A percentile compares a stretch with the other conserved stretches of the same genome.
These are phyloP conservation scores for Pseudogymnoascus sp. DNA, from an alignment of 2,329 filamentous ascomycete genomes.

Conservation along the genomic window DNA sequence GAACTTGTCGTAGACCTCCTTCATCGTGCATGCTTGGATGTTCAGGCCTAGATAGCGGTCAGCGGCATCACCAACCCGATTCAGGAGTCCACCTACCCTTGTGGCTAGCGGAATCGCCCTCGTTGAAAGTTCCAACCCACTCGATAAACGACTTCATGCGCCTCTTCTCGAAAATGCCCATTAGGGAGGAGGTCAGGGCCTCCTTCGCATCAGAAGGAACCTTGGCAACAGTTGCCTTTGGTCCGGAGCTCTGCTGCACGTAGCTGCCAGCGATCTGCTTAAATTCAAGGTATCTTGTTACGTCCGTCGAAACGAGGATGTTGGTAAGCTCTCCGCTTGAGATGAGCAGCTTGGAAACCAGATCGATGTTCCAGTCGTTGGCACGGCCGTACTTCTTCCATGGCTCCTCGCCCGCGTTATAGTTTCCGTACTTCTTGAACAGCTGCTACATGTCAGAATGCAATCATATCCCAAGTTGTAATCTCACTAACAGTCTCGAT, in stretches of 20 bases:
- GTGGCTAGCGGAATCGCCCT: slow-evolving; percentile 74
- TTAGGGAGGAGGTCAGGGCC: slow-evolving; percentile 83
- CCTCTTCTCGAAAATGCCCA: slow-evolving; percentile 97
- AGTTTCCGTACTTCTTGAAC: slow-evolving; percentile 94
- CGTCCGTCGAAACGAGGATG: slow-evolving; percentile 93
- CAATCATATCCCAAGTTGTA: slow-evolving; percentile 12
- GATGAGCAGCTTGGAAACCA: slow-evolving; percentile 98
- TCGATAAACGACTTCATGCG: slow-evolving; percentile 94
- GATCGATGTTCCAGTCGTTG: slow-evolving; percentile 99
- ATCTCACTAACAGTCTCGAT: slow-evolving; percentile 67
- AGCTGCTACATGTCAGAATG: slow-evolving; percentile 49
- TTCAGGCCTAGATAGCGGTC: slow-evolving; percentile 56
- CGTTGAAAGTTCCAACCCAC: slow-evolving; percentile 83
- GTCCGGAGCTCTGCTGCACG: slow-evolving; percentile 77
- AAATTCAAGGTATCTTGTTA: slow-evolving; percentile 82
- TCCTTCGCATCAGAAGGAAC: slow-evolving; percentile 89
- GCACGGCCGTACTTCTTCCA: slow-evolving; percentile 96
- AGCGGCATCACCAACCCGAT: slow-evolving; percentile 17
- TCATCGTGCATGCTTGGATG: slow-evolving; percentile 75
- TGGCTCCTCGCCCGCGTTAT: slow-evolving; percentile 68
- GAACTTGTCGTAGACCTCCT: slow-evolving; percentile 98
- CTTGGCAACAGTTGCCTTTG: slow-evolving; percentile 89
- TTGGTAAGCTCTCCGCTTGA: slow-evolving; percentile 97
- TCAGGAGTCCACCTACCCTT: slow-evolving; percentile 54
- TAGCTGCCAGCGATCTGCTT: slow-evolving; percentile 93